Conservation (phyloP, 2,329 filamentous ascomycete species). For the Xylariaceae sp. region DNA sequence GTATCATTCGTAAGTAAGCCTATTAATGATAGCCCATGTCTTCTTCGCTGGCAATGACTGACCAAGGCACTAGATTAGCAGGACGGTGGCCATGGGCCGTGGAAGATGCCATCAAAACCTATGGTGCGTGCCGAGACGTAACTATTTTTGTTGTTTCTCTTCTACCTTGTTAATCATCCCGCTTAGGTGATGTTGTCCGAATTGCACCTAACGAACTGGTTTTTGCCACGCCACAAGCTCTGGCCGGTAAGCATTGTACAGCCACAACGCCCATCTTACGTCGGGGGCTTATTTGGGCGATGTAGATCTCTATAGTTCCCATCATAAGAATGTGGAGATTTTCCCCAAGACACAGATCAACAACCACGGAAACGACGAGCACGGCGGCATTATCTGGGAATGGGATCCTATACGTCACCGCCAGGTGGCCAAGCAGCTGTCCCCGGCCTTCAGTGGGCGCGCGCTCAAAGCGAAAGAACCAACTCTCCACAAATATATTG, state of each 20-base stretch:
- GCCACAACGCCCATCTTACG: neutral
- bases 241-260: constrained; percentile 1
- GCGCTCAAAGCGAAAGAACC: constrained; percentile 27
- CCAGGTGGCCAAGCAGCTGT: constrained; percentile 22
- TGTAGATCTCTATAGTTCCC: constrained; percentile 16
- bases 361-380: constrained; percentile 22
- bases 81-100: neutral
- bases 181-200: constrained; percentile 5
- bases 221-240: constrained; percentile 6
- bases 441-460: constrained; percentile 27
- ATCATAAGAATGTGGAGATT: constrained; percentile 20
- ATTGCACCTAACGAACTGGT: constrained; percentile 9
- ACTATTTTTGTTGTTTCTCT: neutral
- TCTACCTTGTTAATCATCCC: neutral
- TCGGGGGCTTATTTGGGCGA: neutral
- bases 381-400: constrained; percentile 29
- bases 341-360: constrained; percentile 30
- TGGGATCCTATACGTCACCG: constrained; percentile 26
- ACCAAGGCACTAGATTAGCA: constrained; percentile 37
- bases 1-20: neutral
- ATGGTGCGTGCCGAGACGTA: neutral
- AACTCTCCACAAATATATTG: constrained; percentile 25
- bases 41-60: neutral
- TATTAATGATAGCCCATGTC: neutral
- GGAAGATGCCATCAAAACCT: neutral